Conservation (phyloP, 164 flowering plant genomes). For the Umbilicus rupestris region DNA sequence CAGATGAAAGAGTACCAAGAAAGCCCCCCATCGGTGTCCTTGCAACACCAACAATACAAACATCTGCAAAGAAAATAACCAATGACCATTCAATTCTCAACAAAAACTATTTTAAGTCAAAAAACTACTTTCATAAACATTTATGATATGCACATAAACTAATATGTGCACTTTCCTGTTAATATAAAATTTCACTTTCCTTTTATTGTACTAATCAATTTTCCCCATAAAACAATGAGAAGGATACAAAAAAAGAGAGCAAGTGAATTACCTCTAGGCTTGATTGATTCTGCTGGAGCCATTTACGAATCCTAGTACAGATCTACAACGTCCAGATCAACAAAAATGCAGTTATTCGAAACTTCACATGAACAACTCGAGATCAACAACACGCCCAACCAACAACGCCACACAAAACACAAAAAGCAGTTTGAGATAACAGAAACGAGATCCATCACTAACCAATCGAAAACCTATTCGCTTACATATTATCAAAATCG, state of each 20-base stretch:
- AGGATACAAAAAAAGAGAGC: background rate
- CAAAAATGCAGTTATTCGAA: background rate
- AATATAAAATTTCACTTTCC: too few species aligned
- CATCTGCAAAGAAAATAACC: constrained; percentile 47
- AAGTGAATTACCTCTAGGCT: constrained; percentile 36
- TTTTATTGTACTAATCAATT: too few species aligned
- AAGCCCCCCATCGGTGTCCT: constrained; percentile 95
- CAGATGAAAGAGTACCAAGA: constrained; percentile 78
- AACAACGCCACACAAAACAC: too few species aligned
- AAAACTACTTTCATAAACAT: too few species aligned
- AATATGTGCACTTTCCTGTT: too few species aligned
- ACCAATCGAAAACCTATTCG: too few species aligned
- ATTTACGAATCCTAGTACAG: constrained; percentile 12
- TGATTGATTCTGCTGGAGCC: constrained; percentile 41
- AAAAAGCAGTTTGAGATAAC: too few species aligned
- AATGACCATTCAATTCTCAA: background rate
- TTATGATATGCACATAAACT: too few species aligned
- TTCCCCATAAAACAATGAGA: background rate
- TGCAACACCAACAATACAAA: constrained; percentile 90
- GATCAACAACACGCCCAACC: background rate
- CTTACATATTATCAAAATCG: too few species aligned
- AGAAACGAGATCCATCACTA: too few species aligned
- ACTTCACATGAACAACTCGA: background rate
- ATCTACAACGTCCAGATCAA: constrained; percentile 8
- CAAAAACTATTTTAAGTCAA: too few species aligned